A percentile compares a stretch with the other conserved stretches of the same genome.
These are phyloP conservation scores for Evernia prunastri DNA, from an alignment of 495 filamentous ascomycete species.

Conservation along the genomic window DNA sequence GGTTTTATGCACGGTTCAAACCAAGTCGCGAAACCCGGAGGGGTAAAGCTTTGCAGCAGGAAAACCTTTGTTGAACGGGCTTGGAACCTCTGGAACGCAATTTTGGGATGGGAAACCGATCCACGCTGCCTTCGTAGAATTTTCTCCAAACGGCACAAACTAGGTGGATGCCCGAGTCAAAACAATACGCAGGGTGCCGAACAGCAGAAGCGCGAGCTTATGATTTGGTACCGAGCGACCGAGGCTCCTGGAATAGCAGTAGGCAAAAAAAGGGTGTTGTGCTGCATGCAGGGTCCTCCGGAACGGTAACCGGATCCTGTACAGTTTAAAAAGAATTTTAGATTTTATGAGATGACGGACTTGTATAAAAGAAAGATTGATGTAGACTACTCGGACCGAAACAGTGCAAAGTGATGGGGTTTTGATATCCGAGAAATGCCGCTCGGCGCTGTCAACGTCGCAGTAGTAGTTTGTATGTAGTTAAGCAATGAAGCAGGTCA, in stretches of 20 bases:
- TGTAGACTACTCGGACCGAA: not conserved
- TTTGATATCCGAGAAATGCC: conserved; percentile 9
- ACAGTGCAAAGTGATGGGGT: not conserved
- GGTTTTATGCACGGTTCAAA: not conserved
- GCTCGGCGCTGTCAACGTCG: conserved; percentile 14
- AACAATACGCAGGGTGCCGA: conserved; percentile 2
- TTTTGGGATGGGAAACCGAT: not conserved
- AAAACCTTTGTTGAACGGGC: not conserved
- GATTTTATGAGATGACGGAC: no score
- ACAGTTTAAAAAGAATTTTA: no score
- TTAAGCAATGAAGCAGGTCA: not conserved
- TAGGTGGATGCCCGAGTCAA: not conserved
- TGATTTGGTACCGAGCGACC: not conserved
- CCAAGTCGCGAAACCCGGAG: not conserved
- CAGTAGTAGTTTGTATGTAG: not conserved
- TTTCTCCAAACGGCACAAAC: not conserved
- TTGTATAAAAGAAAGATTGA: not conserved
- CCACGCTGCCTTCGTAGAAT: not conserved
- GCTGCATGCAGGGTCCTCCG: not conserved
- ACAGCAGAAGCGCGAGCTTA: not conserved
- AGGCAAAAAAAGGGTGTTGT: not conserved
- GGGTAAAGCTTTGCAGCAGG: not conserved
- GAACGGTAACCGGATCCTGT: not conserved
- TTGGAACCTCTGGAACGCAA: not conserved
- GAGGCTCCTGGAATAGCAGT: not conserved